phyloP scores from a whole-genome alignment of 306 rosid genomes.

The Hippophae rhamnoides region DNA sequence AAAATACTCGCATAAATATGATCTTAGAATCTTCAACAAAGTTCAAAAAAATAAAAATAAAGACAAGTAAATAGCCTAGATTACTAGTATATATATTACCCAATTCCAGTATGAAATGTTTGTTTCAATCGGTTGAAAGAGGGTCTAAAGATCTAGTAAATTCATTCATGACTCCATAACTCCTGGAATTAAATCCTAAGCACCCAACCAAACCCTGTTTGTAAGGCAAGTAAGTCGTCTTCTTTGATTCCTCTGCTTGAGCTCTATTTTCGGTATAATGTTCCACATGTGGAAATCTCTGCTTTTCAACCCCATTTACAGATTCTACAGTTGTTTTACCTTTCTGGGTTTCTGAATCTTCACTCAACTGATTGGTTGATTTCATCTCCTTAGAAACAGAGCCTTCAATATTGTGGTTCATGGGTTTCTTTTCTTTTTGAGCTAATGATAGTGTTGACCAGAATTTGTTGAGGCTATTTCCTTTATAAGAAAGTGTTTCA shows the following conservation, averaged over 20 bases:
- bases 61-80: no score
- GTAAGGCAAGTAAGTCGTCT: conserved; percentile 78
- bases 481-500: conserved; percentile 86
- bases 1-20: no score
- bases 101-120: no score
- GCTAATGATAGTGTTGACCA: conserved; percentile 81
- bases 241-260: conserved; percentile 70
- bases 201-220: conserved; percentile 87
- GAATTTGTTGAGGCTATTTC: conserved; percentile 80
- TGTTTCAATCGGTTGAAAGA: conserved; percentile 73
- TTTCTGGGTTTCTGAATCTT: conserved; percentile 25
- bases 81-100: no score
- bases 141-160: conserved; percentile 92
- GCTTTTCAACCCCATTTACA: conserved; percentile 65
- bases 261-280: conserved; percentile 88
- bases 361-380: conserved; percentile 3
- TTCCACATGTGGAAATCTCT: conserved; percentile 83
- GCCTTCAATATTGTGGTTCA: conserved; percentile 2
- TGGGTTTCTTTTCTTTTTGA: conserved; percentile 58
- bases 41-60: no score
- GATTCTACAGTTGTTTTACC: conserved; percentile 34
- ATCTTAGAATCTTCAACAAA: no score
- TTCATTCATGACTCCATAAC: conserved; percentile 94
- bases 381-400: conserved; percentile 26
- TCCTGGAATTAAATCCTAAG: conserved; percentile 89